Conservation (phyloP, 495 filamentous ascomycete genomes). For the Xylaria castorea region DNA sequence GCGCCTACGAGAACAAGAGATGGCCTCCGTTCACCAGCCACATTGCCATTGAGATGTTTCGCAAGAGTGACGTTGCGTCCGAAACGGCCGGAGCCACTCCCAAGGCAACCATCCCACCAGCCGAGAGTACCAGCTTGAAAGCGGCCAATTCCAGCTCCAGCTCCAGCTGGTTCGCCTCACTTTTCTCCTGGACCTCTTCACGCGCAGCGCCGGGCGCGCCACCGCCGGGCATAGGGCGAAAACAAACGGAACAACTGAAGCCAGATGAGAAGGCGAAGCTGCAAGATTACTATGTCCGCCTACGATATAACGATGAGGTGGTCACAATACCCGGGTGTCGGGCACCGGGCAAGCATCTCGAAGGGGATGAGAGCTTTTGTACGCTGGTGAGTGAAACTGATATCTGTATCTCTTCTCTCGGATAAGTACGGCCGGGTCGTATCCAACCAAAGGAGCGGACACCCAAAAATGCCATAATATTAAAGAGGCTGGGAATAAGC, state of each 20-base stretch:
- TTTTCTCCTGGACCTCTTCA: conserved; percentile 46
- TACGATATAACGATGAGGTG: conserved; percentile 87
- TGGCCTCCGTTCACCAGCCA: conserved; percentile 96
- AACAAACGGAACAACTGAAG: conserved; percentile 54
- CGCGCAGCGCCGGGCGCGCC: conserved; percentile 34
- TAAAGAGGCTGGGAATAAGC: background rate
- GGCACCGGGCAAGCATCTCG: conserved; percentile 77
- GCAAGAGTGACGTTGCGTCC: conserved; percentile 43
- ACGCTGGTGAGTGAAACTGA: conserved; percentile 69
- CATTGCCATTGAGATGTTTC: conserved; percentile 90
- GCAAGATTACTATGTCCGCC: conserved; percentile 85
- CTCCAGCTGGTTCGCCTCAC: conserved; percentile 53
- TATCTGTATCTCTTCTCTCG: background rate
- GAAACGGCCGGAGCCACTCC: background rate
- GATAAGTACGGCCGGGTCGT: background rate
- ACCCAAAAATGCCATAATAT: background rate
- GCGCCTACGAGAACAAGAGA: conserved; percentile 70
- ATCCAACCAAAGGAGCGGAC: background rate
- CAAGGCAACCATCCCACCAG: conserved; percentile 17
- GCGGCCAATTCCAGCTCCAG: conserved; percentile 32
- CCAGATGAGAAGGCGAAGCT: conserved; percentile 59
- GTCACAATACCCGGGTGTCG: conserved; percentile 84
- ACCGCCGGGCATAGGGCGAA: conserved; percentile 57
- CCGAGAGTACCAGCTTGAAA: conserved; percentile 6
- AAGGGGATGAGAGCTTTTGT: conserved; percentile 90